Evolutionary conservation across 441 rosid species (phyloP).

Genomic region (Oxalis stricta): DNA sequence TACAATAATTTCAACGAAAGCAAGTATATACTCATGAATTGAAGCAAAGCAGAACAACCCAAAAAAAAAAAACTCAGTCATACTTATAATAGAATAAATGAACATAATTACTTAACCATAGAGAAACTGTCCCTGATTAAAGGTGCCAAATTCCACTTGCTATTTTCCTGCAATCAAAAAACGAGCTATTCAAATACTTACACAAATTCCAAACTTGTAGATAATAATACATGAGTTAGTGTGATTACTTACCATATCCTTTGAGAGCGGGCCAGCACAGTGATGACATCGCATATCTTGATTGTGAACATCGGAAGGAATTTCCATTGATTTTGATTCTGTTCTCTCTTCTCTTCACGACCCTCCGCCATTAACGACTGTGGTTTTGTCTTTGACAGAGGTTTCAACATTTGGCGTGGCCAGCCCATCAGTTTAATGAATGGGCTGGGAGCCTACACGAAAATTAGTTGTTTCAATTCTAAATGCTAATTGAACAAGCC

Average conservation of each 20-base stretch:
- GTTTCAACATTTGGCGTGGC: too few species aligned
- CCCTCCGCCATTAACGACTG: neutral
- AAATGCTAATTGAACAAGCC: too few species aligned
- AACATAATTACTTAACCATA: constrained; percentile 33
- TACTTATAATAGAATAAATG: neutral
- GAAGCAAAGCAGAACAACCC: neutral
- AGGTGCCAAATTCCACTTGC: constrained; percentile 71
- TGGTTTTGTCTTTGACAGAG: too few species aligned
- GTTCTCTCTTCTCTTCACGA: neutral
- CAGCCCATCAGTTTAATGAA: too few species aligned
- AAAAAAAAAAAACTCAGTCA: neutral
- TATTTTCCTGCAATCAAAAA: constrained; percentile 54
- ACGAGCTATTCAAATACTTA: neutral
- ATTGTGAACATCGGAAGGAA: constrained; percentile 19
- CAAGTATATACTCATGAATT: too few species aligned
- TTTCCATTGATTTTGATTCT: constrained; percentile 20
- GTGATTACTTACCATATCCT: constrained; percentile 47
- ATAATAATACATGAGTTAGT: neutral
- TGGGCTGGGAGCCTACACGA: too few species aligned
- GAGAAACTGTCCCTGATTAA: constrained; percentile 84
- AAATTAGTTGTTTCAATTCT: too few species aligned
- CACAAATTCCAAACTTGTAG: neutral
- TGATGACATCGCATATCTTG: constrained; percentile 58
- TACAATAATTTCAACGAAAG: too few species aligned
- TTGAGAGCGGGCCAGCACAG: constrained; percentile 88